These are phyloP conservation scores for Lentinula sp. DNA, from an alignment of 768 basidiomycete species.

Conservation along the genomic window DNA sequence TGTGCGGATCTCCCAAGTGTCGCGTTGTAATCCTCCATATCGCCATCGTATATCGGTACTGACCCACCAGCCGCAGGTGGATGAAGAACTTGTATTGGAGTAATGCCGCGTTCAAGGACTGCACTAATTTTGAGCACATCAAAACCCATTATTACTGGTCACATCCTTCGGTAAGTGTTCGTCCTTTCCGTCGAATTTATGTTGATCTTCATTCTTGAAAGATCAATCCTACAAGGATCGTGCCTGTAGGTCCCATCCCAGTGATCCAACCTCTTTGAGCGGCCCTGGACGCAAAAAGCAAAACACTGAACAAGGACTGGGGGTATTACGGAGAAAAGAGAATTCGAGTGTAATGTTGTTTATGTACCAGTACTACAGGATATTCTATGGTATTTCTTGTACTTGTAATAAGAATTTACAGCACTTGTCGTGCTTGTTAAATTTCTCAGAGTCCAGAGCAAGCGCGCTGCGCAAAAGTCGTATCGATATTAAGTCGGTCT, in stretches of 20 bases:
- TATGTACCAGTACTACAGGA: no score
- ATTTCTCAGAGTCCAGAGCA: no score
- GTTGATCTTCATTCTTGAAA: constrained; percentile 18
- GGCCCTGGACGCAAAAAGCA: no score
- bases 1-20: neutral
- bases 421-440: no score
- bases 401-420: no score
- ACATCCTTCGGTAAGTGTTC: constrained; percentile 32
- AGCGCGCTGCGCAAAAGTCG: no score
- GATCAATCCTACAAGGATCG: constrained; percentile 76
- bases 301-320: no score
- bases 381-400: no score
- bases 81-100: constrained; percentile 90
- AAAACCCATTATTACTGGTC: constrained; percentile 73
- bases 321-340: no score
- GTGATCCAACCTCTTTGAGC: constrained; percentile 56
- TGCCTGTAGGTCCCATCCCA: constrained; percentile 71
- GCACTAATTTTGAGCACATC: constrained; percentile 88
- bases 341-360: no score
- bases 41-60: neutral
- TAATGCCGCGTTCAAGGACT: constrained; percentile 76
- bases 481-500: no score
- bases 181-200: neutral
- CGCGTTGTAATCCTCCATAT: no score
- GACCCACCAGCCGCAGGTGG: constrained; percentile 44